Conservation (phyloP, 805 yeast genomes). For the Schizosaccharomyces cryophilus region DNA sequence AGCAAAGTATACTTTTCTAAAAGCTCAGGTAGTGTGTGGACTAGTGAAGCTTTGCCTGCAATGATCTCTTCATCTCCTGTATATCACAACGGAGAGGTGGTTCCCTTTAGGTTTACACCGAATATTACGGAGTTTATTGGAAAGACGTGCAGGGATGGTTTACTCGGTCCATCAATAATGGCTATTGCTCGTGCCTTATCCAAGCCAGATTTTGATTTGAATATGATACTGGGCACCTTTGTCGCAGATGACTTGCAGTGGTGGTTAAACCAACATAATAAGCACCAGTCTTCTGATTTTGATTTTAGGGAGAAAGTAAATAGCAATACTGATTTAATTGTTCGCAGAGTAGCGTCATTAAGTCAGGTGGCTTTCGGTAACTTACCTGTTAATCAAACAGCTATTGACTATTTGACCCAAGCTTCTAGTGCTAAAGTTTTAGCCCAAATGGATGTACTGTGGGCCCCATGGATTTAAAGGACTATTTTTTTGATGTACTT, state of each 20-base stretch:
- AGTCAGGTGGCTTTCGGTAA: conserved; percentile 36
- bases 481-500: neutral
- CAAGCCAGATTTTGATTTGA: conserved; percentile 80
- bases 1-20: conserved; percentile 69
- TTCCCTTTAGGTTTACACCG: conserved; percentile 90
- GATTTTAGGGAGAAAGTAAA: conserved; percentile 69
- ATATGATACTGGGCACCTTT: conserved; percentile 73
- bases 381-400: conserved; percentile 66
- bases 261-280: conserved; percentile 71
- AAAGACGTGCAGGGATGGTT: conserved; percentile 78
- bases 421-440: conserved; percentile 88
- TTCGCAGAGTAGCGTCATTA: conserved; percentile 54
- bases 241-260: conserved; percentile 75
- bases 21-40: conserved; percentile 72
- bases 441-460: conserved; percentile 72
- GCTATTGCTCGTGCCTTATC: conserved; percentile 68
- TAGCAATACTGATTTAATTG: conserved; percentile 63
- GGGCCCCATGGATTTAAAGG: conserved; percentile 74
- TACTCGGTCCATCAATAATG: conserved; percentile 62
- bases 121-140: conserved; percentile 85
- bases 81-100: conserved; percentile 74
- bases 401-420: conserved; percentile 69
- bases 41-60: conserved; percentile 81
- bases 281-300: conserved; percentile 58
- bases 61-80: conserved; percentile 43